Evolutionary conservation across 1,139 yeast genomes (phyloP).

Genomic region (Pichia sp.): DNA sequence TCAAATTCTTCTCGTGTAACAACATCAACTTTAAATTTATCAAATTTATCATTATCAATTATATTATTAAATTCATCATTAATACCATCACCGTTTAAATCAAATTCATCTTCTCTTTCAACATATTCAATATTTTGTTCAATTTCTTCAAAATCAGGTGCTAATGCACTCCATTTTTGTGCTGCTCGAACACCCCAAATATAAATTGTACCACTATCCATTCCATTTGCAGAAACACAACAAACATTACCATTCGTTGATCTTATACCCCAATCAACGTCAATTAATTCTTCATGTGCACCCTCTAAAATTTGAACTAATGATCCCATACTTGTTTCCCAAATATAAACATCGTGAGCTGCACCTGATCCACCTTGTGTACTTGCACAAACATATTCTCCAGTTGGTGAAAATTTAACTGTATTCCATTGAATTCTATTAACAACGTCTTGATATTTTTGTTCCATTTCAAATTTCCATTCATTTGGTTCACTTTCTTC

Average conservation of each 20-base stretch:
- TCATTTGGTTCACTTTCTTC: constrained; percentile 23
- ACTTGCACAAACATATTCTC: constrained; percentile 82
- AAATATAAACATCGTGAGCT: constrained; percentile 80
- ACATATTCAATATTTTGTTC: constrained; percentile 87
- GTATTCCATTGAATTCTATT: constrained; percentile 88
- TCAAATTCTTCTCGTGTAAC: constrained; percentile 53
- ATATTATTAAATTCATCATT: constrained; percentile 60
- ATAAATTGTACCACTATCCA: constrained; percentile 79
- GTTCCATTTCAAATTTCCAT: constrained; percentile 66
- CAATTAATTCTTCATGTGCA: constrained; percentile 80
- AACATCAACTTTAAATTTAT: constrained; percentile 48
- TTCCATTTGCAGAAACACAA: constrained; percentile 78
- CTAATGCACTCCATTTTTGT: constrained; percentile 94
- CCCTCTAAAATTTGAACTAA: constrained; percentile 86
- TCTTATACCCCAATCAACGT: constrained; percentile 78
- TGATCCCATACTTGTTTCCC: constrained; percentile 91
- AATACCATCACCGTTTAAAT: constrained; percentile 70
- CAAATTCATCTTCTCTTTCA: constrained; percentile 91
- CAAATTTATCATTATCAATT: constrained; percentile 39
- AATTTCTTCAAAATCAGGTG: constrained; percentile 93
- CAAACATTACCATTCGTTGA: constrained; percentile 37
- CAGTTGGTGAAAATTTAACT: constrained; percentile 67
- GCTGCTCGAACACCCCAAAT: constrained; percentile 81
- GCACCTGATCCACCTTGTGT: constrained; percentile 84
- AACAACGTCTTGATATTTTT: constrained; percentile 86